A percentile compares a stretch with the other conserved stretches of the same genome.
phyloP scores from a whole-genome alignment of 2,329 filamentous ascomycete species.

The Fonsecaea pedrosoi region DNA sequence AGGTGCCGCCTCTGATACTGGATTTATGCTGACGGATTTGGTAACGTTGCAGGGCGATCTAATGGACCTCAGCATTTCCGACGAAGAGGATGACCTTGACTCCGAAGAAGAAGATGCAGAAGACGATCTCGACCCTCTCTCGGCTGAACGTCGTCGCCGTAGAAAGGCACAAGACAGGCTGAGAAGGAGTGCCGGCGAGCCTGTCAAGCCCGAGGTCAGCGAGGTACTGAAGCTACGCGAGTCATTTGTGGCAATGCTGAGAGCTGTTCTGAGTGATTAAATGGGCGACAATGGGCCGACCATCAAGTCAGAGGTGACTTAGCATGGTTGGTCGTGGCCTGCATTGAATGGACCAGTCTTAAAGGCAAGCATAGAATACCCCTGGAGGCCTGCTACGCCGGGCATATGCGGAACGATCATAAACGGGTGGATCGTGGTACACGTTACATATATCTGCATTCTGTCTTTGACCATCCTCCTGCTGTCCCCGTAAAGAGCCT shows the following conservation, averaged over 20 bases:
- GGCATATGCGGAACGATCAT: not conserved
- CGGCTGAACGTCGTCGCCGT: conserved; percentile 79
- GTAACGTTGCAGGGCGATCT: conserved; percentile 66
- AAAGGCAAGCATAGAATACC: conserved; percentile 1
- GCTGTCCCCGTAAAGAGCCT: no score
- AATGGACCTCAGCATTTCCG: conserved; percentile 82
- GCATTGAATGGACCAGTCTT: not conserved
- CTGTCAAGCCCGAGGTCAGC: conserved; percentile 75
- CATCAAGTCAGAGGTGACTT: not conserved
- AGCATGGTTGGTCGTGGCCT: not conserved
- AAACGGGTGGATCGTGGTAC: not conserved
- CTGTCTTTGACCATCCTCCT: not conserved
- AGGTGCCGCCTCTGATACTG: not conserved
- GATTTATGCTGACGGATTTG: conserved; percentile 10
- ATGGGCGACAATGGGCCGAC: not conserved
- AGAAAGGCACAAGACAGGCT: conserved; percentile 80
- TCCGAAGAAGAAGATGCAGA: conserved; percentile 70
- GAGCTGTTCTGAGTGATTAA: conserved; percentile 78
- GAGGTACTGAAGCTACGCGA: conserved; percentile 82
- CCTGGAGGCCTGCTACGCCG: not conserved
- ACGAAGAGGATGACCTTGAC: conserved; percentile 69
- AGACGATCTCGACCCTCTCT: conserved; percentile 85
- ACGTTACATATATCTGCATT: not conserved
- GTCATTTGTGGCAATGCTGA: conserved; percentile 80
- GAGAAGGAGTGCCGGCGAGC: conserved; percentile 80